Conservation (phyloP, 495 filamentous ascomycete genomes). For the Aspergillus homomorphus region DNA sequence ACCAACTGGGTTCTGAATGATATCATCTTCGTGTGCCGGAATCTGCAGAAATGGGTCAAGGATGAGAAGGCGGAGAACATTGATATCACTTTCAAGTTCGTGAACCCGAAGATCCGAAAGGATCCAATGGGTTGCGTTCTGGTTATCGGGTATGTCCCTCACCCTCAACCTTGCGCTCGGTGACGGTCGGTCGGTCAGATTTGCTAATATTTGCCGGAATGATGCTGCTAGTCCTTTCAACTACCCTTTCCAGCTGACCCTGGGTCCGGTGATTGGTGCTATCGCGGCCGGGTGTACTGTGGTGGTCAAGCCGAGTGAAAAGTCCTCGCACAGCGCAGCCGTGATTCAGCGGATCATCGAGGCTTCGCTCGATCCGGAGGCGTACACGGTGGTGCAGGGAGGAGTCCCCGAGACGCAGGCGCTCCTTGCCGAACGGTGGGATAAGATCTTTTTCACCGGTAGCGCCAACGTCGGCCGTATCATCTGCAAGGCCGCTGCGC, state of each 20-base stretch:
- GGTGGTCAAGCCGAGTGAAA: conserved; percentile 86
- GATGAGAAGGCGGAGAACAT: conserved; percentile 76
- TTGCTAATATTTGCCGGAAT: conserved; percentile 5
- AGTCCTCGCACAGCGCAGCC: conserved; percentile 68
- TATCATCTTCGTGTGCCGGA: conserved; percentile 68
- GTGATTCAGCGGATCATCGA: conserved; percentile 75
- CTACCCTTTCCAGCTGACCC: conserved; percentile 76
- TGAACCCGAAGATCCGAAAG: conserved; percentile 77
- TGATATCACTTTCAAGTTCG: conserved; percentile 56
- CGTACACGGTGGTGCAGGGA: conserved; percentile 78
- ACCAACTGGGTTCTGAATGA: conserved; percentile 72
- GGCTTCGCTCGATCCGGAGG: conserved; percentile 69
- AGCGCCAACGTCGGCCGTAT: conserved; percentile 73
- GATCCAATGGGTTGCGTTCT: conserved; percentile 82
- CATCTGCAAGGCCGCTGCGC: conserved; percentile 87
- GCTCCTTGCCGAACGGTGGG: conserved; percentile 85
- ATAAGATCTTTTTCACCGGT: conserved; percentile 97
- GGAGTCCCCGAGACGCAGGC: conserved; percentile 73
- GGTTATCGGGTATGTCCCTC: conserved; percentile 68
- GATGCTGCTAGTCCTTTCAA: conserved; percentile 66
- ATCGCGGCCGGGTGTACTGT: conserved; percentile 89
- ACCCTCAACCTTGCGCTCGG: not conserved
- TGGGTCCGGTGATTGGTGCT: conserved; percentile 81
- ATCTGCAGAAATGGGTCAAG: conserved; percentile 76
- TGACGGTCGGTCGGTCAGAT: too few relatives aligned